These are phyloP conservation scores for Lichtheimia hyalospora DNA, from an alignment of 371 early-diverging fungal genomes.

Conservation along the genomic window DNA sequence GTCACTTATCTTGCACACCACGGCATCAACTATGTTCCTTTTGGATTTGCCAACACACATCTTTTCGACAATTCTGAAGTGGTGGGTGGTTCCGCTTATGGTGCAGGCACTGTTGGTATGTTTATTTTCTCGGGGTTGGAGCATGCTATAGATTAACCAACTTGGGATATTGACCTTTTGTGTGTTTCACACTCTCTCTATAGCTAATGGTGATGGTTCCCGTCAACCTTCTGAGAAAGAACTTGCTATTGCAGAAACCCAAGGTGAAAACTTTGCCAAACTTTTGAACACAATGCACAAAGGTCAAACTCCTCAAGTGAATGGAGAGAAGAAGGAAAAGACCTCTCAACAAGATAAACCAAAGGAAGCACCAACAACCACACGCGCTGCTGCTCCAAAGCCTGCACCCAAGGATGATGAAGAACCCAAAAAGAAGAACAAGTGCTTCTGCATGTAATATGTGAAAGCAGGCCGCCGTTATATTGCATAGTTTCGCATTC, in stretches of 20 bases:
- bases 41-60: conserved; percentile 47
- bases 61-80: conserved; percentile 38
- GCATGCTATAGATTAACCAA: background rate
- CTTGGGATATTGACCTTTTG: conserved; percentile 37
- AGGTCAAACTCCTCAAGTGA: conserved; percentile 3
- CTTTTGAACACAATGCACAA: conserved; percentile 19
- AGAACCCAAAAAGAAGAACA: background rate
- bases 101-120: conserved; percentile 59
- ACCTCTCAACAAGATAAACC: background rate
- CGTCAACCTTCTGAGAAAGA: conserved; percentile 61
- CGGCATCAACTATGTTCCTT: conserved; percentile 71
- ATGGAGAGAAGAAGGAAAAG: background rate
- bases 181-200: conserved; percentile 36
- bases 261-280: conserved; percentile 59
- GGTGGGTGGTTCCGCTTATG: conserved; percentile 67
- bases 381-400: conserved; percentile 2
- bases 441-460: conserved; percentile 1
- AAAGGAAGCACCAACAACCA: background rate
- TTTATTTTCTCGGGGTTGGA: background rate
- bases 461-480: too few species aligned
- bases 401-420: background rate
- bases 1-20: conserved; percentile 71
- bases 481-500: too few species aligned
- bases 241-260: conserved; percentile 56
- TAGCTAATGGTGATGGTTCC: conserved; percentile 60